Conservation (phyloP, 768 basidiomycete genomes). For the Lepiota venenata region DNA sequence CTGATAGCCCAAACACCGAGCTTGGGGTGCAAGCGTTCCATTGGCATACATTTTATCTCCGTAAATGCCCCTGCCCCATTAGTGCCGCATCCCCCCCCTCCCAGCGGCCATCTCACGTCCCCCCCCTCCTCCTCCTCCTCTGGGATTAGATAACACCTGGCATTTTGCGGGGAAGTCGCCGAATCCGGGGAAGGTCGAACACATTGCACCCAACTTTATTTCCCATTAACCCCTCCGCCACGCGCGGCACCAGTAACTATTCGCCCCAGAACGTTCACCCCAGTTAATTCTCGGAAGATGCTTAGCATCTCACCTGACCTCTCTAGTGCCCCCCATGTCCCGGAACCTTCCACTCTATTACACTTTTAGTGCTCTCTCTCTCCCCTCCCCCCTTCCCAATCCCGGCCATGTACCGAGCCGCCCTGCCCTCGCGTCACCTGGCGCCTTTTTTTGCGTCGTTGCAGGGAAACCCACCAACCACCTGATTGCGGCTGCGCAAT, state of each 20-base stretch:
- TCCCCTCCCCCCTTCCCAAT: too few species aligned
- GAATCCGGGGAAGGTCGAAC: constrained; percentile 4
- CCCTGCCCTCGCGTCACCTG: too few species aligned
- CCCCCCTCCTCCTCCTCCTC: too few species aligned
- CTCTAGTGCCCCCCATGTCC: background rate
- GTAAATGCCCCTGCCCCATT: background rate
- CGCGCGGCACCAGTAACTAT: constrained; percentile 1
- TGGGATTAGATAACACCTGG: background rate
- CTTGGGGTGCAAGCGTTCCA: too few species aligned
- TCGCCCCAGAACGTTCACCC: constrained; percentile 5
- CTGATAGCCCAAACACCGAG: background rate
- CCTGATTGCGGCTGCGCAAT: background rate
- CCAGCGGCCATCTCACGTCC: background rate
- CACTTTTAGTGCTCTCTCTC: constrained; percentile 4
- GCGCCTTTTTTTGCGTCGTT: too few species aligned
- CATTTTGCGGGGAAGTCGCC: constrained; percentile 2
- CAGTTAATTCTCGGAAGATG: constrained; percentile 10
- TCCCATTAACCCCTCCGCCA: constrained; percentile 5
- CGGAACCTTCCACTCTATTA: constrained; percentile 3
- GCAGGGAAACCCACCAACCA: too few species aligned
- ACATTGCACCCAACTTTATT: background rate
- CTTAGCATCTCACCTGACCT: constrained; percentile 7
- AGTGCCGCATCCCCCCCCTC: background rate
- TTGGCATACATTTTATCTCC: background rate
- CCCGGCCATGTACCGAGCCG: background rate